Evolutionary conservation across 2,329 filamentous ascomycete genomes (phyloP).

Genomic region (Emericellopsis atlantica): DNA sequence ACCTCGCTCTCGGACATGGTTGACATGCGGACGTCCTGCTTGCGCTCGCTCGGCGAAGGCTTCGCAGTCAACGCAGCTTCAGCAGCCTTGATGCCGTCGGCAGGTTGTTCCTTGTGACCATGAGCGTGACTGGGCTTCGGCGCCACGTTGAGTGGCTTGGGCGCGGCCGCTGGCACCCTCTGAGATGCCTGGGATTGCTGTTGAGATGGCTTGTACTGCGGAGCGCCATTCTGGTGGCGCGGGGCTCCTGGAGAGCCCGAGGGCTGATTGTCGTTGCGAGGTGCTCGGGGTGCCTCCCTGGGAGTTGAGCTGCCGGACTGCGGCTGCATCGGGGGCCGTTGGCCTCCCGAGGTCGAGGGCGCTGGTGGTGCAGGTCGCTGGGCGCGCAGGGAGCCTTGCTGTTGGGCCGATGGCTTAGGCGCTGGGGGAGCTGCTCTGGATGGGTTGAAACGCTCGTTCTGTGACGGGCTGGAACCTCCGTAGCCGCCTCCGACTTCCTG

Average conservation of each 20-base stretch:
- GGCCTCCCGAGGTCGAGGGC: slow-evolving; percentile 25
- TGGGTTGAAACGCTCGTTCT: slow-evolving; percentile 70
- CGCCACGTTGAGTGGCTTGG: slow-evolving; percentile 66
- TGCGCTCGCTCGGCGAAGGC: slow-evolving; percentile 55
- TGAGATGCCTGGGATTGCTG: slow-evolving; percentile 28
- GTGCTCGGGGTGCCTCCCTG: slow-evolving; percentile 30
- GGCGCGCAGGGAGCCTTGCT: slow-evolving; percentile 44
- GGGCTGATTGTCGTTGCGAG: slow-evolving; percentile 32
- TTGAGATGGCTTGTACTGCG: slow-evolving; percentile 10
- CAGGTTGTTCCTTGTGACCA: slow-evolving; percentile 31
- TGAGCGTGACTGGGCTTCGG: slow-evolving; percentile 43
- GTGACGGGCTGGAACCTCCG: slow-evolving; percentile 22
- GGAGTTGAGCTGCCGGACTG: slow-evolving; percentile 36
- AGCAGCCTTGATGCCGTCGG: slow-evolving; percentile 72
- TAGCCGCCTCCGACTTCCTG: slow-evolving; percentile 71
- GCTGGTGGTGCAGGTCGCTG: slow-evolving; percentile 76
- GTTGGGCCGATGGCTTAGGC: slow-evolving; percentile 46
- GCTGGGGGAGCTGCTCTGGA: slow-evolving; percentile 73
- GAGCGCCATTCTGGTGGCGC: slow-evolving; percentile 25
- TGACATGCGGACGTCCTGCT: slow-evolving; percentile 95
- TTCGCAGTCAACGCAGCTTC: slow-evolving; percentile 83
- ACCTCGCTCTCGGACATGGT: slow-evolving; percentile 96
- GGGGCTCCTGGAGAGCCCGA: slow-evolving; percentile 38
- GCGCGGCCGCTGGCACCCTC: slow-evolving; percentile 47
- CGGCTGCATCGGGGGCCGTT: slow-evolving; percentile 32